phyloP scores from a whole-genome alignment of 73 alveolate species.

The Effrenium voratum region DNA sequence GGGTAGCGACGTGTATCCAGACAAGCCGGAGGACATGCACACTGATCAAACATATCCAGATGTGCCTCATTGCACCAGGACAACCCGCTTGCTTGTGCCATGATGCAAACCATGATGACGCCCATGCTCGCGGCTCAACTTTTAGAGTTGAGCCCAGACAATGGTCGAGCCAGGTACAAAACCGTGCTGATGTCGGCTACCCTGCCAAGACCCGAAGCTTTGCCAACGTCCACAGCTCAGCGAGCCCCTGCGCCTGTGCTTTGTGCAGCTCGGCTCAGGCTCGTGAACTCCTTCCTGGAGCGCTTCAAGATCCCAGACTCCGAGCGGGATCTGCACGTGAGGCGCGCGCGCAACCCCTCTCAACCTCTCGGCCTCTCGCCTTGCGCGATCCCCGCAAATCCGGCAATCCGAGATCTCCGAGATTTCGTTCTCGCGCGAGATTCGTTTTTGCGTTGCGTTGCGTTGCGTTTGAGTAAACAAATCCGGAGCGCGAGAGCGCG shows the following conservation, averaged over 20 bases:
- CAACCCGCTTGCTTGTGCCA: constrained; percentile 92
- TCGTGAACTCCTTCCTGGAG: constrained; percentile 47
- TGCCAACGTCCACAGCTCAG: constrained; percentile 23
- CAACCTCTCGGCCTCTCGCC: no score
- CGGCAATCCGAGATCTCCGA: no score
- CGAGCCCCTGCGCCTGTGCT: no score
- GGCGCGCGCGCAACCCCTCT: no score
- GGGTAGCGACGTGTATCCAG: constrained; percentile 91
- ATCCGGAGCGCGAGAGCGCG: no score
- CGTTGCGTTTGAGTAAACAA: no score
- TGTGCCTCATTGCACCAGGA: constrained; percentile 6
- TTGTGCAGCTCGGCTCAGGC: constrained; percentile 12
- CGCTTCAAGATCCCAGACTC: constrained; percentile 70
- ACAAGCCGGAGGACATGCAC: constrained; percentile 65
- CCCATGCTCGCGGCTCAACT: constrained; percentile 15
- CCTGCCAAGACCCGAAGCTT: constrained; percentile 63
- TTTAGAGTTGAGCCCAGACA: background rate
- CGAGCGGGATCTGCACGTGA: constrained; percentile 64
- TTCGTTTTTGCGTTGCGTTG: no score
- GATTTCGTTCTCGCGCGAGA: no score
- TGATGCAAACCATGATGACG: constrained; percentile 94
- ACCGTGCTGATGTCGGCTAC: constrained; percentile 90
- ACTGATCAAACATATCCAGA: background rate
- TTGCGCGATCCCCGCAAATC: no score
- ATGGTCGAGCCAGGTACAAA: constrained; percentile 27